Base-by-base conservation (phyloP, 176 grass and related monocot genomes). In the Bolboschoenus planiculmis region DNA sequence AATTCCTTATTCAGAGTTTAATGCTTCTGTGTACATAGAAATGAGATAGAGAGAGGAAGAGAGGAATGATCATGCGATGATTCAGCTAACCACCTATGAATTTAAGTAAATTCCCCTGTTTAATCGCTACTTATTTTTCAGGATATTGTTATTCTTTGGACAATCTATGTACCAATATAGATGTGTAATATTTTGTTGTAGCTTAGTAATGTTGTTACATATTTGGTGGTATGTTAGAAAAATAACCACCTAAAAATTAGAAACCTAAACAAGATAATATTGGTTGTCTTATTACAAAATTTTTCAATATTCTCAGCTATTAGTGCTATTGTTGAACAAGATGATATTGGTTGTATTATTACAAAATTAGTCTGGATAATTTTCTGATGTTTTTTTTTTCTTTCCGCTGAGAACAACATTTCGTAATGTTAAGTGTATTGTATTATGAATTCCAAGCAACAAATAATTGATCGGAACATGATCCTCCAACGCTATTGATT, bases 11-110 rank as follows among this genome's bases (percentile, higher is more conserved):
- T 74, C 16, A 79, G 85, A 88, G 84, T 82, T 86, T 42, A 72
- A 88, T 71, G 71, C 87, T 55, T 51, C 54, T 94, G 91, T 97
- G 88, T 88, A 92, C 93, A 97, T 72, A 85, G 78, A 87, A 78
- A 83, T 40, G 51, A 43, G 46, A 77, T 77, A 77, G 44, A 77
- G 46, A 77, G 72, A 33, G 39, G 34, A 23, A 21, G 37, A 34
- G 53, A 43, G 40, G 47, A 85, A 75, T 88, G 83, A 88, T 80
- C 88, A 74, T 81, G 85, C 79, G 10, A 90, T 85, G 91, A 88
- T 92, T 92, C 82, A 89, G 83, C 94, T 97, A 97, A 97, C 94
- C 80, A 83, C 61, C 87, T 94, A 84, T 86, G 90, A 84, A 77
- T 81, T 84, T 85, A 34, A 80, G 84, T 48, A 63, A 78, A 85